Conservation (phyloP, 768 basidiomycete species). For the Astraeus odoratus region DNA sequence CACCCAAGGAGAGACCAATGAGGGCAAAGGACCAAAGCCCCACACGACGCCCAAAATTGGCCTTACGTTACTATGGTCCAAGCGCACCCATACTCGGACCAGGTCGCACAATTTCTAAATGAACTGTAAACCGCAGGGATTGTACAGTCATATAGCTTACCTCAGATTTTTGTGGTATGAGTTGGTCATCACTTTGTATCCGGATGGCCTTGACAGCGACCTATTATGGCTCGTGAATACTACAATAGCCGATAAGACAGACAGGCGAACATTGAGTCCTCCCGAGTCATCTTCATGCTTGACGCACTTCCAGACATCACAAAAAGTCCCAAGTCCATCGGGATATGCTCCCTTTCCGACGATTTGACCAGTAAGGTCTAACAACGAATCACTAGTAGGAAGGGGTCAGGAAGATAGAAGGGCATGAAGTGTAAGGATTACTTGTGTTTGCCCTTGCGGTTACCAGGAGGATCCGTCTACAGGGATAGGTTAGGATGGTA, state of each 20-base stretch:
- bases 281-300: neutral
- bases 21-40: conserved; percentile 25
- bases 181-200: conserved; percentile 1
- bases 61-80: conserved; percentile 23
- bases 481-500: no score
- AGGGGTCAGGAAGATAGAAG: no score
- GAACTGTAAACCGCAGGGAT: neutral
- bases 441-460: no score
- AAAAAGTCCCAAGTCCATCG: neutral
- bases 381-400: neutral
- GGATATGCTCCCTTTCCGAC: neutral
- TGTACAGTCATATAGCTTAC: neutral
- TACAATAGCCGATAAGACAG: no score
- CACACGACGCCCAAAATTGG: no score
- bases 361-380: conserved; percentile 5
- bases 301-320: conserved; percentile 7
- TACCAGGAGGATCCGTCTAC: no score
- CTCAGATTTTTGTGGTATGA: neutral
- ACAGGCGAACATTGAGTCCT: neutral
- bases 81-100: conserved; percentile 19
- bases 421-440: no score
- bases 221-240: neutral
- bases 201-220: conserved; percentile 7
- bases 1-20: conserved; percentile 31
- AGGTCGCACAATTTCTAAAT: conserved; percentile 11